phyloP scores from a whole-genome alignment of 2,329 filamentous ascomycete species.

The Simplicillium sp. region DNA sequence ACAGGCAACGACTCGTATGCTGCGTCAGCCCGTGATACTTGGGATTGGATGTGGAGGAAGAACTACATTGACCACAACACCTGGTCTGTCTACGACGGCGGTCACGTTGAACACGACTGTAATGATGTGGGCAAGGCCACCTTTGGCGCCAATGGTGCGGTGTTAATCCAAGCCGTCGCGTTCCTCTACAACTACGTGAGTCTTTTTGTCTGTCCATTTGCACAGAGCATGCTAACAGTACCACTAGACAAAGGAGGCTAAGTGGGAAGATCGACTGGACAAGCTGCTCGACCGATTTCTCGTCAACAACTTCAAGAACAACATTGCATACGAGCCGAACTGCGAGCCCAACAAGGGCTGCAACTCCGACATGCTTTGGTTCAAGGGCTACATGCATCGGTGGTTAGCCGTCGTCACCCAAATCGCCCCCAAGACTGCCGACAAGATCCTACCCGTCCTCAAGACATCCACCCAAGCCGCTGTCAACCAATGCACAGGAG shows the following conservation, averaged over 20 bases:
- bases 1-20: constrained; percentile 47
- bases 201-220: not conserved
- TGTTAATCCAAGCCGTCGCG: constrained; percentile 44
- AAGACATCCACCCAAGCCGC: constrained; percentile 49
- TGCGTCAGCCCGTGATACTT: constrained; percentile 44
- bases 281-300: constrained; percentile 42
- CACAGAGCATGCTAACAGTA: not conserved
- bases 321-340: constrained; percentile 54
- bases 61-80: constrained; percentile 41
- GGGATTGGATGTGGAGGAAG: constrained; percentile 43
- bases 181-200: constrained; percentile 46
- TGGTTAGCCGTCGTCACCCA: constrained; percentile 54
- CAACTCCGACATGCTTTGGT: constrained; percentile 62
- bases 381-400: constrained; percentile 58
- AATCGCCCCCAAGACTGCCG: constrained; percentile 49
- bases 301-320: constrained; percentile 44
- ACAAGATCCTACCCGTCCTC: constrained; percentile 48
- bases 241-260: constrained; percentile 19
- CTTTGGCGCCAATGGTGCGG: constrained; percentile 46
- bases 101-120: constrained; percentile 40
- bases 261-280: constrained; percentile 48
- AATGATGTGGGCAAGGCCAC: constrained; percentile 39
- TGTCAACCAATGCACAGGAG: constrained; percentile 52
- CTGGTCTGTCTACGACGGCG: constrained; percentile 53
- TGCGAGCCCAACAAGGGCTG: constrained; percentile 54